Evolutionary conservation across 2,329 filamentous ascomycete species (phyloP).

Genomic region (Mycogone perniciosa): DNA sequence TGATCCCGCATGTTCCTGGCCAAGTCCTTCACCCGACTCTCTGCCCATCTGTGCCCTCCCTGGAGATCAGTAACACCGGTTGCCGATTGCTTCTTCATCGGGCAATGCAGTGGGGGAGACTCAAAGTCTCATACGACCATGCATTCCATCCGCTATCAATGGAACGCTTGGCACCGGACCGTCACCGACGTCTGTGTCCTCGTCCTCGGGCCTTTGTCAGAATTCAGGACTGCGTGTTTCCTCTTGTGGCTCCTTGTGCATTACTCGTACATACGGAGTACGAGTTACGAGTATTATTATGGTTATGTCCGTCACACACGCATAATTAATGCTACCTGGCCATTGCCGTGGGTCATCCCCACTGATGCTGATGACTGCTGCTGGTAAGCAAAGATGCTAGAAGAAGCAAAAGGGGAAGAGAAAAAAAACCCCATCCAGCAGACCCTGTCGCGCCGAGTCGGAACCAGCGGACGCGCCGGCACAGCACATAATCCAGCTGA

Average conservation of each 20-base stretch:
- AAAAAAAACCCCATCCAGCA: neutral
- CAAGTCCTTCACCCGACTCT: too few species aligned
- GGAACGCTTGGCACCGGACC: too few species aligned
- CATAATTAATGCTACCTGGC: neutral
- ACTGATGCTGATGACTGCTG: neutral
- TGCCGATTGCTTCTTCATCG: too few species aligned
- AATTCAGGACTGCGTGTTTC: neutral
- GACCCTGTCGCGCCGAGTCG: conserved; percentile 8
- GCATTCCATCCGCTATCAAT: neutral
- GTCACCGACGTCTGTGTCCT: too few species aligned
- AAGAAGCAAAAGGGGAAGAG: neutral
- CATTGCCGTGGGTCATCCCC: neutral
- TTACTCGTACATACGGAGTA: too few species aligned
- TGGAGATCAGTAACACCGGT: conserved; percentile 8
- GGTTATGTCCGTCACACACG: neutral
- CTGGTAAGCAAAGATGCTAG: neutral
- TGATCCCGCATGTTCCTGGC: neutral
- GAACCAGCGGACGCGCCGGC: conserved; percentile 8
- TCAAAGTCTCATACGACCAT: too few species aligned
- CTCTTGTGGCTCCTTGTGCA: neutral
- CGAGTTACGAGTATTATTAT: neutral
- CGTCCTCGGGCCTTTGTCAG: neutral
- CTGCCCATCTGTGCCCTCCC: conserved; percentile 1
- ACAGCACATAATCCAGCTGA: conserved; percentile 7
- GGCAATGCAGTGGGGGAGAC: too few species aligned